Percentiles rank a stretch among this genome's conserved stretches.
Evolutionary conservation across 2,329 filamentous ascomycete species (phyloP).

Genomic region (Aspergillus neotritici): DNA sequence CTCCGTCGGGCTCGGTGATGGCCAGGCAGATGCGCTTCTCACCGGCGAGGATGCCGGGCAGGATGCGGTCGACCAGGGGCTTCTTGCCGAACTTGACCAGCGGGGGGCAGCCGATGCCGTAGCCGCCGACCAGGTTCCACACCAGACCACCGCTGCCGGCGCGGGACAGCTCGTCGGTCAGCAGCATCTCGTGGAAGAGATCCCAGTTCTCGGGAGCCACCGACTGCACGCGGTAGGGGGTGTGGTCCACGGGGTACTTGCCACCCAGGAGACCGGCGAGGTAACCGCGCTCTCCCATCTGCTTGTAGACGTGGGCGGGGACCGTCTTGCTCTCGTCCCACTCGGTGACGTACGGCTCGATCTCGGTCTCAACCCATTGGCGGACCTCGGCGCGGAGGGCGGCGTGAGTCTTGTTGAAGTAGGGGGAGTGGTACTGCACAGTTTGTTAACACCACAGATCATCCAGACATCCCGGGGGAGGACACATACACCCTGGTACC

Average conservation of each 20-base stretch:
- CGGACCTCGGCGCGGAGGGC: conserved; percentile 86
- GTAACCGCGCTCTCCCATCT: conserved; percentile 90
- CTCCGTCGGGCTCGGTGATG: conserved; percentile 94
- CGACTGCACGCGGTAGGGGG: conserved; percentile 64
- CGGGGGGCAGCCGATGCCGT: conserved; percentile 88
- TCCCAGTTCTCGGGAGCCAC: conserved; percentile 91
- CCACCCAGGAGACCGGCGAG: conserved; percentile 83
- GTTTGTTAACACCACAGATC: conserved; percentile 8
- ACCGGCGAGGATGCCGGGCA: conserved; percentile 80
- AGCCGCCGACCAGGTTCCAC: conserved; percentile 96
- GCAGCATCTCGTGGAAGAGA: conserved; percentile 92
- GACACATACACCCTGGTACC: conserved; percentile 81
- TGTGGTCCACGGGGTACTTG: conserved; percentile 68
- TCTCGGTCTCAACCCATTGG: conserved; percentile 81
- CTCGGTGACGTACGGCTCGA: conserved; percentile 87
- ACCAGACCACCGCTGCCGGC: conserved; percentile 86
- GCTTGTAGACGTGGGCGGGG: conserved; percentile 83
- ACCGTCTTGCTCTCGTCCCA: conserved; percentile 96
- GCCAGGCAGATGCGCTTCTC: conserved; percentile 97
- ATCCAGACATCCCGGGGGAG: not conserved
- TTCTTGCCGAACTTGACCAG: conserved; percentile 88
- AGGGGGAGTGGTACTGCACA: conserved; percentile 84
- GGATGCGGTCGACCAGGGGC: conserved; percentile 74
- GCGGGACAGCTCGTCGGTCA: conserved; percentile 91
- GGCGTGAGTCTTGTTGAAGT: conserved; percentile 91